Evolutionary conservation across 2,329 filamentous ascomycete genomes (phyloP).

Genomic region (Nigrospora sphaerica): DNA sequence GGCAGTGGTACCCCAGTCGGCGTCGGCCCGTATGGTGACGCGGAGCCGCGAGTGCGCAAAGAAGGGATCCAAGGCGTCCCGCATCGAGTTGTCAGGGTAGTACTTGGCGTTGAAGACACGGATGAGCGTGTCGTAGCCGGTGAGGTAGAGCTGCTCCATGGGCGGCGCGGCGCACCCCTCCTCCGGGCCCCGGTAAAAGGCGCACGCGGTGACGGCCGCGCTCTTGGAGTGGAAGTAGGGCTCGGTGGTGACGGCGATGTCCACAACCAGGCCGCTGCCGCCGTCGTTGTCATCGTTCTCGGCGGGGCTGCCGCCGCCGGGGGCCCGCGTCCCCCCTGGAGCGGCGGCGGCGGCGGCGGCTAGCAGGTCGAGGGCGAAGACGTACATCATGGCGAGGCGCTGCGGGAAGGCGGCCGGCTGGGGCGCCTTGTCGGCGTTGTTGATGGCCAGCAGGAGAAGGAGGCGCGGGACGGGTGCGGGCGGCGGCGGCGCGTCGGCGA

Average conservation of each 20-base stretch:
- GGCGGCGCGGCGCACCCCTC: background rate
- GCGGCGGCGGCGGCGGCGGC: background rate
- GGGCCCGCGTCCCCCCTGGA: too few relatives aligned
- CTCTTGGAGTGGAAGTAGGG: conserved; percentile 73
- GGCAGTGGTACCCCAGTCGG: conserved; percentile 49
- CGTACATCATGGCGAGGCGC: conserved; percentile 64
- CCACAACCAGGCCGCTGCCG: conserved; percentile 30
- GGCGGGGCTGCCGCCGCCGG: background rate
- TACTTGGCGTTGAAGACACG: conserved; percentile 69
- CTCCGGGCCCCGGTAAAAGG: conserved; percentile 29
- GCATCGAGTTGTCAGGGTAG: conserved; percentile 46
- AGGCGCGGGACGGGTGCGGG: conserved; percentile 27
- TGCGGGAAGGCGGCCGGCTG: conserved; percentile 62
- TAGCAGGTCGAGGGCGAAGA: conserved; percentile 53
- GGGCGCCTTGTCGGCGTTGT: conserved; percentile 60
- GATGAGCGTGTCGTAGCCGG: conserved; percentile 70
- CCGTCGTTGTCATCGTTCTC: background rate
- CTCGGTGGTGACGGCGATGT: conserved; percentile 63
- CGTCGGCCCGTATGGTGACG: conserved; percentile 56
- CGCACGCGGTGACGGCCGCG: conserved; percentile 41
- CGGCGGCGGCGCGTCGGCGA: conserved; percentile 15
- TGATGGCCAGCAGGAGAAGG: conserved; percentile 52
- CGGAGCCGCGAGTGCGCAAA: conserved; percentile 54
- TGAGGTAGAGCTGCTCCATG: conserved; percentile 57
- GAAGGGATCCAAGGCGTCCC: conserved; percentile 53